Evolutionary conservation across 441 rosid species (phyloP).

Genomic region (Syzygium malaccense): DNA sequence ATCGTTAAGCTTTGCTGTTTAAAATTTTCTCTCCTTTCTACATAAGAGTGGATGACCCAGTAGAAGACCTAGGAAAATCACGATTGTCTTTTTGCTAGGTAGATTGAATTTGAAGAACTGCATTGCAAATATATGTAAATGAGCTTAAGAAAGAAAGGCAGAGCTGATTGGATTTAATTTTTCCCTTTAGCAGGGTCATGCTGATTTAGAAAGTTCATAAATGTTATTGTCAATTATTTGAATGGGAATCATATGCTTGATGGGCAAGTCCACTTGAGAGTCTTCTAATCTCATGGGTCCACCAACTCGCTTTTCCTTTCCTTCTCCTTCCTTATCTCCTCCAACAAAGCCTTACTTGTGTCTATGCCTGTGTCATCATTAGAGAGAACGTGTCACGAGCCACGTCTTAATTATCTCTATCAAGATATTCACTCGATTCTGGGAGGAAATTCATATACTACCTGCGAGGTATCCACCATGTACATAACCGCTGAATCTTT

Average conservation of each 20-base stretch:
- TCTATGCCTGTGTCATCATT: slow-evolving; percentile 49
- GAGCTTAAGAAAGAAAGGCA: not conserved
- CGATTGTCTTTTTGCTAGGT: not conserved
- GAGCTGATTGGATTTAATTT: not conserved
- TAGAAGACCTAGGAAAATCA: not conserved
- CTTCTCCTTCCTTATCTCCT: slow-evolving; percentile 51
- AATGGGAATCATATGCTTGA: not conserved
- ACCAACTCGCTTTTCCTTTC: slow-evolving; percentile 28
- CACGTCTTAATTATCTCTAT: not conserved
- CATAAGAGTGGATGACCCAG: not conserved
- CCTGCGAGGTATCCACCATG: slow-evolving; percentile 96
- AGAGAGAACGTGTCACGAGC: not conserved
- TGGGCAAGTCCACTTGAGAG: not conserved
- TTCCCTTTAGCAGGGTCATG: not conserved
- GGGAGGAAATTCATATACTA: not conserved
- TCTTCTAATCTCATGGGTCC: not conserved
- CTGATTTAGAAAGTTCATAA: not conserved
- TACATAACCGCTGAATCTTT: slow-evolving; percentile 85
- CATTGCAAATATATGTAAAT: not conserved
- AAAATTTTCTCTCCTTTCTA: not conserved
- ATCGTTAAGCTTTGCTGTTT: not conserved
- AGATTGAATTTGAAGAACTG: too few species aligned
- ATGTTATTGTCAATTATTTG: not conserved
- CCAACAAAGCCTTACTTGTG: slow-evolving; percentile 54
- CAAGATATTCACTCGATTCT: not conserved